Base-by-base conservation (phyloP, 1,284 basidiomycete genomes). In the Rhodotorula sp. region DNA sequence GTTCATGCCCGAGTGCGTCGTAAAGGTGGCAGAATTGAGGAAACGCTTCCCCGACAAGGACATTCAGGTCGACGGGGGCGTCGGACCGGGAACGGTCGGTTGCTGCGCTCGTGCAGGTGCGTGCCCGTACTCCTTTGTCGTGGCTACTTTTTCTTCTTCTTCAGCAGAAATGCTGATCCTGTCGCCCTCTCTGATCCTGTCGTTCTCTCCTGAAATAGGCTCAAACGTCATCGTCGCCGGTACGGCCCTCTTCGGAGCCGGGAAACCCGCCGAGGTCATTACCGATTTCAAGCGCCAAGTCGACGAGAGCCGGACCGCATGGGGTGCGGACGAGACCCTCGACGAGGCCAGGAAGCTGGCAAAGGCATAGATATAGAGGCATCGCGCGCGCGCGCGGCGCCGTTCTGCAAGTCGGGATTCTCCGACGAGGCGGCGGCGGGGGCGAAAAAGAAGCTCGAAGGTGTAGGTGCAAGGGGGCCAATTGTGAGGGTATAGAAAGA, bases 221-320 rank as follows among this genome's bases (percentile, higher is more conserved):
- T 92, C 93, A 80, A 99, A 99, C 79, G 94, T 99, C 73, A 93
- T 99, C 74, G 96, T 99, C 20, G 95, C 96, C 15, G 96, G 96
- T 26, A 98, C 94, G 14, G 95, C 96, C 20, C 90, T 99, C 76
- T 99, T 99, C 79, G 88, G 87, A 60, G 88, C 94, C 24, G 80
- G 86, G 26, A 84, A 89, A 76, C 91, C 96, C 0, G 88, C 89
- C 71, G 81, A 86, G 56, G 91, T 94, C 55, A 95, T 96, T 62
- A 76, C 84, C 58, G 82, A 85, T 20, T 83, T 97, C 70, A 92
- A 90, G 80, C 81, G 85, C 30, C 85, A 86, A 18, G 89, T 96
- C 48, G 84, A 90, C 74, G 82, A 84, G 29, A 91, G 68, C 33
- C 74, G 66, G 60, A 30, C 20, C 4, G 57, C 18, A 10, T 78